Evolutionary conservation across 768 basidiomycete species (phyloP), one percentile per base, ranked within the genome.

Genomic region (Filobasidium wieringae): DNA sequence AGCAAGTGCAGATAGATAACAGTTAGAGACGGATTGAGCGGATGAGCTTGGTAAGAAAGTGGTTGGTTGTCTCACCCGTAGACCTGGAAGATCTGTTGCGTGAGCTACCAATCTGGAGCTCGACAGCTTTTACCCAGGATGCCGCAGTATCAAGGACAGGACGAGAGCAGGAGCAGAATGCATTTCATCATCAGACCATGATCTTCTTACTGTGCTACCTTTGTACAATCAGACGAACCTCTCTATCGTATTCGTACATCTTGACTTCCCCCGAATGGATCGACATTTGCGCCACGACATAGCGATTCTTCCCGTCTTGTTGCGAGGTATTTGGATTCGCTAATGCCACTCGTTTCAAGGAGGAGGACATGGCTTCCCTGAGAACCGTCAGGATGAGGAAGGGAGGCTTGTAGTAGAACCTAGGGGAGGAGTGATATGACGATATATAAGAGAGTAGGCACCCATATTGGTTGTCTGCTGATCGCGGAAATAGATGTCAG

Each of bases 231-330:
- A 27, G 37, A 63, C 63, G 58, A 32, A 66, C 67, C 52, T 58
- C 59, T 31, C 57, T 37, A 19, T 52, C 36, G 63, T 66, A 70
- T 52, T 66, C 66, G 49, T 65, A 71, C 61, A 71, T 58, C 63
- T 68, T 68, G 53, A 68, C 57, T 62, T 71, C 70, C 6, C 68
- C 68, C 19, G 64, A 63, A 47, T 47, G 43, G 14, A 19, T 27
- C 2, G 22, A 19, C 43, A 47, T 47, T 27, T 47, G 43, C 22
- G 43, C 22, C 22, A 47, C n/a, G 19, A 47, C 43, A 24, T 47
- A 47, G 14, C 43, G 43, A 27, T 27, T 47, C 43, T 47, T 47
- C 22, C 43, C 43, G 43, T 47, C 43, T 27, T 19, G 43, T 12
- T 47, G 29, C 7, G 43, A 47, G 15, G 19, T 12, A 19, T 47